A percentile compares a stretch with the other conserved stretches of the same genome.
phyloP scores from a whole-genome alignment of 2,329 filamentous ascomycete genomes.

The Cordyceps militaris region DNA sequence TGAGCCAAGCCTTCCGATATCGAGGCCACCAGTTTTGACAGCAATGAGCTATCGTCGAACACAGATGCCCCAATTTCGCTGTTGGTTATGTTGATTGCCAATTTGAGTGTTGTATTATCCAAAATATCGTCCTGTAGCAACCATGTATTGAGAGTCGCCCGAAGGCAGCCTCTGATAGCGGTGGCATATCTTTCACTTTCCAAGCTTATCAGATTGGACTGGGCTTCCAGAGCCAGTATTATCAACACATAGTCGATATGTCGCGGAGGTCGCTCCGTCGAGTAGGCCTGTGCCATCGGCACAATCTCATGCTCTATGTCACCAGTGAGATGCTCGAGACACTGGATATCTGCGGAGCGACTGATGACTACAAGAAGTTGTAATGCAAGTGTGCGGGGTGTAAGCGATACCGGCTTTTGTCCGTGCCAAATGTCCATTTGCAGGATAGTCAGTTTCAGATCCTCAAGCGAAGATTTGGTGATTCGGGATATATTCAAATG shows the following conservation, averaged over 20 bases:
- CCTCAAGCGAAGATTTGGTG: slow-evolving; percentile 47
- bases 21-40: slow-evolving; percentile 39
- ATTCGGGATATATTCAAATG: slow-evolving; percentile 63
- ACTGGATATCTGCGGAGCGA: slow-evolving; percentile 1
- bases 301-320: slow-evolving; percentile 24
- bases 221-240: slow-evolving; percentile 31
- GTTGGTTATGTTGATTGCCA: slow-evolving; percentile 83
- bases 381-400: slow-evolving; percentile 57
- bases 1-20: slow-evolving; percentile 46
- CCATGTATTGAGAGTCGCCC: slow-evolving; percentile 24
- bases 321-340: slow-evolving; percentile 21
- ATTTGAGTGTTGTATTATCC: slow-evolving; percentile 34
- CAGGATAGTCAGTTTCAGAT: slow-evolving; percentile 47
- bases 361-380: slow-evolving; percentile 41
- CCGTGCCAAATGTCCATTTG: slow-evolving; percentile 55
- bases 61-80: slow-evolving; percentile 64
- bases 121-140: slow-evolving; percentile 21
- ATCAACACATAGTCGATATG: slow-evolving; percentile 38
- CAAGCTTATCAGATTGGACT: slow-evolving; percentile 24
- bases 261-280: slow-evolving; percentile 14
- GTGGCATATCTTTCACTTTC: slow-evolving; percentile 18
- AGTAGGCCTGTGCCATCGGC: slow-evolving; percentile 19
- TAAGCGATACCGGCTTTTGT: slow-evolving; percentile 41
- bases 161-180: slow-evolving; percentile 26
- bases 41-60: slow-evolving; percentile 56